Base-by-base conservation (phyloP, 768 basidiomycete genomes). In the Lactifluus volemus region DNA sequence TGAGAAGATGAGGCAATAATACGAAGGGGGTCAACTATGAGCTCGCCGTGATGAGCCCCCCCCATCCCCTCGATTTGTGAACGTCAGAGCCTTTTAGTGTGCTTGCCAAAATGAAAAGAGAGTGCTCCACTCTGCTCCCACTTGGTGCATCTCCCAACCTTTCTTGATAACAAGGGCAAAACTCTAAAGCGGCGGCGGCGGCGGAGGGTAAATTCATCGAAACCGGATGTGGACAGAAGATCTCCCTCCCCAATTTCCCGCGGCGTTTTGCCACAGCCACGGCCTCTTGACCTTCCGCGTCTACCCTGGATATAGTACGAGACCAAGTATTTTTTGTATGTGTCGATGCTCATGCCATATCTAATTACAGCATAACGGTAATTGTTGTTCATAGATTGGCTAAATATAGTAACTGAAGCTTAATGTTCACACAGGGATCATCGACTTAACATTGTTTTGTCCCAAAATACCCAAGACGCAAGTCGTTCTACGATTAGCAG, bases 201-300 rank as follows among this genome's bases (percentile, higher is more conserved):
- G 58, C 30, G 44, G 42, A 25, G 9, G 1, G 4, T 17, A 38
- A 34, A 11, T 25, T 30, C 11, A 51, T 36, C 11, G 58, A 55
- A 44, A 53, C 50, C 34, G 6, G 17, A 45, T 36, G 34, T 14
- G 15, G 50, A 52, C 11, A 45, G 21, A 44, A 50, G 32, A 29
- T n/a, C 57, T 36, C 34, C 50, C 45, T 25, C 45, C 57, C 29
- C n/a, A 59, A 21, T 47, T 47, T 50, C 51, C 25, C 44, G 45
- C 51, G 58, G 51, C 51, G 51, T 59, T 59, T 59, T 44, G 36
- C 39, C 8, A 30, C 29, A 48, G 14, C 48, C 48, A 49, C 58
- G 58, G 58, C 58, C 51, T 59, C 45, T 59, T 59, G 58, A 21
- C 29, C 17, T 39, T 53, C 58, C 17, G 32, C 9, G 51, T 32